A percentile compares a stretch with the other conserved stretches of the same genome.
These are phyloP conservation scores for Nicotiana sylvestris DNA, from an alignment of 257 asterid genomes.

Conservation along the genomic window DNA sequence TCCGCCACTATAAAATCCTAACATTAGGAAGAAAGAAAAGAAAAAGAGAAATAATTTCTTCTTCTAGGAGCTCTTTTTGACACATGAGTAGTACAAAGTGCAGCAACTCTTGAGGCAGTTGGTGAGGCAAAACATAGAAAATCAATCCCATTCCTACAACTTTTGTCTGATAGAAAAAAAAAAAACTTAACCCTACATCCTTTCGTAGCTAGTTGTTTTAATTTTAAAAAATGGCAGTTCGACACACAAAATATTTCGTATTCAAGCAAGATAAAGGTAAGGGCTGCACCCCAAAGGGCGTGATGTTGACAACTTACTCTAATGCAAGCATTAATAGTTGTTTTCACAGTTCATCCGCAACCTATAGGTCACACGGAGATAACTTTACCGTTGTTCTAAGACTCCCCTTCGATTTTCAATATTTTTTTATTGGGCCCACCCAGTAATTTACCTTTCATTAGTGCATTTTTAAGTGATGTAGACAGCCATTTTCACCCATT, in stretches of 20 bases:
- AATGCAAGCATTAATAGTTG: too few species aligned
- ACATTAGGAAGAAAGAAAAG: slow-evolving; percentile 1
- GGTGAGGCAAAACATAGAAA: slow-evolving; percentile 27
- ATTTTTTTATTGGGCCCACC: too few species aligned
- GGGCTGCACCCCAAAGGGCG: too few species aligned
- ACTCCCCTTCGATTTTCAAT: too few species aligned
- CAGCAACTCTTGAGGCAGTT: slow-evolving; percentile 20
- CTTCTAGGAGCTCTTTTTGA: slow-evolving; percentile 21
- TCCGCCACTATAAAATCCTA: not conserved
- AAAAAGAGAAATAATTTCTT: not conserved
- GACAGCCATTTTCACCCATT: slow-evolving; percentile 17
- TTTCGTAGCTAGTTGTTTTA: not conserved
- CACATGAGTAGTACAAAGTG: slow-evolving; percentile 12
- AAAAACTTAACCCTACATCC: not conserved
- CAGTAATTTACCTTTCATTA: slow-evolving; percentile 15
- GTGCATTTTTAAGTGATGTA: slow-evolving; percentile 25
- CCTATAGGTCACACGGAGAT: too few species aligned
- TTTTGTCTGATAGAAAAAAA: slow-evolving; percentile 7
- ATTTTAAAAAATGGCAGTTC: too few species aligned
- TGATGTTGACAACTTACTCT: too few species aligned
- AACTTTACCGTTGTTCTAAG: too few species aligned
- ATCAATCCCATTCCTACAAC: slow-evolving; percentile 35
- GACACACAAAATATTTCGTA: fast-evolving
- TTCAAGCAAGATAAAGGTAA: too few species aligned
- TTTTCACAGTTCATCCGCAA: too few species aligned